These are phyloP conservation scores for Ceriops decandra DNA, from an alignment of 345 rosid genomes.

Conservation along the genomic window DNA sequence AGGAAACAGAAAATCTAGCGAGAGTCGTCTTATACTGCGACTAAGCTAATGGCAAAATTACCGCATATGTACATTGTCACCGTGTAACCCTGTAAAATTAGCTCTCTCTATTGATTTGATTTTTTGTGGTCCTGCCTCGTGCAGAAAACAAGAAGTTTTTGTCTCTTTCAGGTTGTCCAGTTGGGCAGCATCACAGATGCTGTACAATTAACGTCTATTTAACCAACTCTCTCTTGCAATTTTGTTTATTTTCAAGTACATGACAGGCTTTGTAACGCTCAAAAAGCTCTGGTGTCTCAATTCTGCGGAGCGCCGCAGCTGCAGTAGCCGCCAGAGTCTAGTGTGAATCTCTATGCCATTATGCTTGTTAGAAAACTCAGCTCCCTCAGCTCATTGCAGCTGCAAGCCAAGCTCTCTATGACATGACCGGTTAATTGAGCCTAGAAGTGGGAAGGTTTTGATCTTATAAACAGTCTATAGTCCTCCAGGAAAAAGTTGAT, in stretches of 20 bases:
- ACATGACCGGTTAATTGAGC: conserved; percentile 19
- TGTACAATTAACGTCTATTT: conserved; percentile 14
- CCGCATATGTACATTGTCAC: no score
- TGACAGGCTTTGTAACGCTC: background rate
- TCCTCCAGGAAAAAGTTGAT: conserved; percentile 10
- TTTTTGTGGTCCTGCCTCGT: no score
- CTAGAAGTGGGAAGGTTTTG: background rate
- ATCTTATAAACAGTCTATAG: conserved; percentile 20
- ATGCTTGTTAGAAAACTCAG: background rate
- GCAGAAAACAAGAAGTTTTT: background rate
- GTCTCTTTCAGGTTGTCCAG: background rate
- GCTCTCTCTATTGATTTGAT: no score
- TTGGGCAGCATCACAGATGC: conserved; percentile 6
- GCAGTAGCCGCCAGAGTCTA: background rate
- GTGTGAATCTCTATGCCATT: background rate
- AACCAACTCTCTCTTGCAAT: background rate
- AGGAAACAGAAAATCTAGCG: no score
- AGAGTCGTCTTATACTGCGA: no score
- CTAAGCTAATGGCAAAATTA: no score
- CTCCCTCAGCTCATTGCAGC: conserved; percentile 8
- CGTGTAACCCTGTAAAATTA: no score
- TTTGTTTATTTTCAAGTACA: background rate
- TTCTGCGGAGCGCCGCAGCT: background rate
- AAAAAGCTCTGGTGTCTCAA: background rate
- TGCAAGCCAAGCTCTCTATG: conserved; percentile 9